These are phyloP conservation scores for Sophora flavescens DNA, from an alignment of 306 rosid genomes.

Conservation along the genomic window DNA sequence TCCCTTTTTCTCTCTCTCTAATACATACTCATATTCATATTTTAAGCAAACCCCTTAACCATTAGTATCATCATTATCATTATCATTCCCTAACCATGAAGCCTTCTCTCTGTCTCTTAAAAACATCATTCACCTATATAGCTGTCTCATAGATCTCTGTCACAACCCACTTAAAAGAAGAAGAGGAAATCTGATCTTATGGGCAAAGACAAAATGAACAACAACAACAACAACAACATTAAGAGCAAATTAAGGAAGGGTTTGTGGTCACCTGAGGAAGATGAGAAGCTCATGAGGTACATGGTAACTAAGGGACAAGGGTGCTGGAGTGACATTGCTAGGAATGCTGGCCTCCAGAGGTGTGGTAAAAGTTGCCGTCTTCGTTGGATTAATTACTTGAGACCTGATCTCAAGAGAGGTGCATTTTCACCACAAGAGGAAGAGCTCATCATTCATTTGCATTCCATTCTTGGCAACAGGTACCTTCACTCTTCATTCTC, in stretches of 20 bases:
- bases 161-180: conserved; percentile 43
- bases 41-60: conserved; percentile 83
- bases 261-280: conserved; percentile 97
- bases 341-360: conserved; percentile 84
- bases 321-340: conserved; percentile 93
- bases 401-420: conserved; percentile 96
- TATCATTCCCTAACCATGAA: conserved; percentile 72
- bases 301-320: conserved; percentile 95
- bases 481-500: conserved; percentile 9
- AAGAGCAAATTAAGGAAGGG: conserved; percentile 75
- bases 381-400: conserved; percentile 94
- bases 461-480: conserved; percentile 94
- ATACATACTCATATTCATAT: conserved; percentile 58
- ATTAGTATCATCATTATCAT: conserved; percentile 58
- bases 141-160: conserved; percentile 55
- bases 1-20: conserved; percentile 30
- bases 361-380: conserved; percentile 98
- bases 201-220: conserved; percentile 46
- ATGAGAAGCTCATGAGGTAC: conserved; percentile 85
- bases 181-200: conserved; percentile 4
- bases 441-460: conserved; percentile 79
- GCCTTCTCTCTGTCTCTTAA: conserved; percentile 57
- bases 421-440: conserved; percentile 88
- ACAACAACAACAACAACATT: conserved; percentile 34
- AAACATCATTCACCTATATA: conserved; percentile 52